A percentile compares a stretch with the other conserved stretches of the same genome.
These are phyloP conservation scores for Asterochloris sp. DNA, from an alignment of 139 green algal genomes.

Conservation along the genomic window DNA sequence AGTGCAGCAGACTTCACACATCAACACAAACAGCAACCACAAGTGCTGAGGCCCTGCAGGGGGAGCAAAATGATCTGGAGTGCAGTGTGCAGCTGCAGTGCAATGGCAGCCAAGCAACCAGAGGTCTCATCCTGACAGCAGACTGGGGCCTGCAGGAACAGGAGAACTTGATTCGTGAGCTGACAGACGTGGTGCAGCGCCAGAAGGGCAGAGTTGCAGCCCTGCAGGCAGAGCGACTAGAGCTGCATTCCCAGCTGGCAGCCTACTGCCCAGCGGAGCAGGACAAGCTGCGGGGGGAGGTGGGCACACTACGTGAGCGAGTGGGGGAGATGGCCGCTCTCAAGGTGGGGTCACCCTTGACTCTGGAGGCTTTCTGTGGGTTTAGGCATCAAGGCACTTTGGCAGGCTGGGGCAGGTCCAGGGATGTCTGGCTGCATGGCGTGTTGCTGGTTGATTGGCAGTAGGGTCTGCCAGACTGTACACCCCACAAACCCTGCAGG, in stretches of 20 bases:
- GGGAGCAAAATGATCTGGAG: too few relatives aligned
- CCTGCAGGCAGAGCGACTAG: slow-evolving; percentile 24
- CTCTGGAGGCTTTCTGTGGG: too few relatives aligned
- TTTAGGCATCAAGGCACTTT: background rate
- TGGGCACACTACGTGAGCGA: slow-evolving; percentile 23
- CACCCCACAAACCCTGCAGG: background rate
- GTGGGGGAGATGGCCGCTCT: slow-evolving; percentile 20
- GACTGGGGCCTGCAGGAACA: slow-evolving; percentile 23
- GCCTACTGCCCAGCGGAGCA: slow-evolving; percentile 31
- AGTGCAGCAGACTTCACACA: too few relatives aligned
- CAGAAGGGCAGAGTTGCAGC: slow-evolving; percentile 34
- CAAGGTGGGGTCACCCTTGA: slow-evolving; percentile 9
- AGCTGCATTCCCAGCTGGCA: slow-evolving; percentile 22
- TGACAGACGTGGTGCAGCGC: slow-evolving; percentile 33
- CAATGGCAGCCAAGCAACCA: too few relatives aligned
- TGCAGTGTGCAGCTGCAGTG: too few relatives aligned
- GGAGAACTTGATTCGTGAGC: slow-evolving; percentile 22
- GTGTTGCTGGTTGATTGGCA: background rate
- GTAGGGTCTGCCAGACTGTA: background rate
- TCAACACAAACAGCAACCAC: too few relatives aligned
- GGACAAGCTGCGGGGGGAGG: slow-evolving; percentile 26
- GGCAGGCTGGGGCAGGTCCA: background rate
- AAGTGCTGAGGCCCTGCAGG: too few relatives aligned
- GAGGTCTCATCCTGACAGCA: too few relatives aligned
- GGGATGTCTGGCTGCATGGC: background rate